Base-by-base conservation (phyloP, 1,139 yeast genomes). In the Petasospora rhodanensis region DNA sequence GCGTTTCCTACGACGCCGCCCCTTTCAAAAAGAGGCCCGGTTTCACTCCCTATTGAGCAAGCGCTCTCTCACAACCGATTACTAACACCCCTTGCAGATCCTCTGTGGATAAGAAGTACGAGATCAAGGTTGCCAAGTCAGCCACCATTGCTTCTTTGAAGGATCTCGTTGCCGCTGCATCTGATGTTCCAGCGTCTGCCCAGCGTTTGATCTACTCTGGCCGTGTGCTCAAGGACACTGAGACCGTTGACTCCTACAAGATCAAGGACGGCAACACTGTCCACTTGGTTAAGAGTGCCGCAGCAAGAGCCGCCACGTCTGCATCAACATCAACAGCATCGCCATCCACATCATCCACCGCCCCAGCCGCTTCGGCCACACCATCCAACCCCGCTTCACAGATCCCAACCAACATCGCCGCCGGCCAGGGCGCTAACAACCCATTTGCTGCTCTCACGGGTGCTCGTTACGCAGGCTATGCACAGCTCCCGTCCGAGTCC, bases 121-220 rank as follows among this genome's bases (percentile, higher is more conserved):
- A 79, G 37, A 68, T 87, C 35, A 55, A 68, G 7, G 69, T 83
- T 24, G 66, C 73, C 17, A 61, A 76, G 0, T 49, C 70, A 8
- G 59, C 68, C 37, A 76, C 89, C 1, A 76, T 89, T 23, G 63
- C 66, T 22, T 84, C 80, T 41, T 68, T 91, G 48, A 91, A 91
- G 60, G 68, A 70, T 29, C 67, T 66, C 49, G 68, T 91, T 36
- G 79, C 79, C 21, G 56, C 62, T 20, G 22, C 18, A 13, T 66
- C 67, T 41, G 63, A 86, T 10, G 69, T 87, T 30, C 80, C 94
- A 6, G 78, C 76, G 2, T 81, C 71, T 15, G 73, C 82, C 43
- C 97, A 89, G 60, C 70, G 97, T 38, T 70, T 91, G 55, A 89
- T 91, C 52, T 91, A 83, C 62, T 84, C 96, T 3, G 98, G 98